Conservation (phyloP, 352 stramenopile species). For the Phytophthora sp. region DNA sequence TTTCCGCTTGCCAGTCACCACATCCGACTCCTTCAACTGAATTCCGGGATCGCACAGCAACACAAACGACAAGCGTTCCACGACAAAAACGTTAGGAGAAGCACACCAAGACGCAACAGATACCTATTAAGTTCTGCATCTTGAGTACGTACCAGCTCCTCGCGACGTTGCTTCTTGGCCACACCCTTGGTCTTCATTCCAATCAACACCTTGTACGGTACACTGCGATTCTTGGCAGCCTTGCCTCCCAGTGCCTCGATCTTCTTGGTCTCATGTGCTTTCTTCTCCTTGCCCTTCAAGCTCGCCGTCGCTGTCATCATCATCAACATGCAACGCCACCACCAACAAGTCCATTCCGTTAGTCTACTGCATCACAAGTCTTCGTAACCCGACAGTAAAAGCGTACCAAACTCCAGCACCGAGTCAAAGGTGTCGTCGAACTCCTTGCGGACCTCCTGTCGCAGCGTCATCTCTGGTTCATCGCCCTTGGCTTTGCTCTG, state of each 20-base stretch:
- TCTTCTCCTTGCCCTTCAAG: slow-evolving; percentile 85
- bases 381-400: background rate
- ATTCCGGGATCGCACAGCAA: slow-evolving; percentile 12
- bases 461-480: slow-evolving; percentile 51
- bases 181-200: slow-evolving; percentile 71
- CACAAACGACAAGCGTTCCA: background rate
- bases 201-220: slow-evolving; percentile 79
- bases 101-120: too few species aligned
- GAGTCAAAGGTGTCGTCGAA: slow-evolving; percentile 78
- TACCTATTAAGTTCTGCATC: too few species aligned
- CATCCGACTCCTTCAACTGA: slow-evolving; percentile 70
- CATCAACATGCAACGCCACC: slow-evolving; percentile 5
- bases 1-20: slow-evolving; percentile 76
- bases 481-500: slow-evolving; percentile 36
- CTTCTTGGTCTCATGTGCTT: slow-evolving; percentile 70
- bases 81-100: background rate
- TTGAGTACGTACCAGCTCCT: slow-evolving; percentile 55
- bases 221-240: slow-evolving; percentile 55
- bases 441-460: slow-evolving; percentile 77
- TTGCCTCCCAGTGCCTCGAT: slow-evolving; percentile 76
- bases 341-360: background rate
- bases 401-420: slow-evolving; percentile 74
- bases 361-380: background rate
- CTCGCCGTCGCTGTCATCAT: slow-evolving; percentile 45
- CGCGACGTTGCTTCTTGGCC: slow-evolving; percentile 55